Evolutionary conservation across 176 grass and related monocot genomes (phyloP), one percentile per base, ranked within the genome.

Genomic region (Olyra latifolia): DNA sequence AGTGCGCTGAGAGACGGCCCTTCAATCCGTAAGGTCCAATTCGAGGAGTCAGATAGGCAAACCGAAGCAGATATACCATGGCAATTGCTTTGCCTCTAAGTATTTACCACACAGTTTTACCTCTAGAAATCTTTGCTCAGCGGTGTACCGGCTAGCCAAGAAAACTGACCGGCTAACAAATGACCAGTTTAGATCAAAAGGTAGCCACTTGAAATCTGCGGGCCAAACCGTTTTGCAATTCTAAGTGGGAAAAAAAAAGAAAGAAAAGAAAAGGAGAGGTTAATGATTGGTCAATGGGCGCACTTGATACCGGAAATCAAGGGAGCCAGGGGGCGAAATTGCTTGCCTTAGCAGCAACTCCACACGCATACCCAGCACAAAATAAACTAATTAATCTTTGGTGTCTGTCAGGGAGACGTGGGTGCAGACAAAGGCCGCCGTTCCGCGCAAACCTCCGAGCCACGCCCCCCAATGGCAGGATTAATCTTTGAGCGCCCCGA

Each of bases 351-450:
- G 69, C 77, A 17, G 87, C 40, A 58, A 88, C 86, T 38, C 28
- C 14, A 46, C 74, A 78, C 80, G 28, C 14, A 82, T 83, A 40
- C 66, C 80, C 47, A 42, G 46, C 48, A 35, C 32, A 35, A 35
- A 35, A 35, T 35, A 35, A 35, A 35, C 32, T 35, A 87, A 87
- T 32, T 65, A 75, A 61, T 82, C 23, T 54, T 46, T 46, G 7
- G 32, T 2, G 24, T 72, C 64, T 56, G 67, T 22, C 79, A 27
- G 47, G 60, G 61, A 77, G 78, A 77, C 32, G 32, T 22, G 46
- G 56, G 65, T 72, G 82, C 65, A 81, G 78, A 78, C 85, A 87
- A 78, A 28, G 27, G 74, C 78, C 66, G 66, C 80, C 86, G 80
- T 78, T 57, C 80, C 67, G 86, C 59, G 9, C 28, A 65, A 83